Percentiles rank a stretch among this genome's conserved stretches.
phyloP scores from a whole-genome alignment of 169 alveolate genomes.

The Plasmodium coatneyi region DNA sequence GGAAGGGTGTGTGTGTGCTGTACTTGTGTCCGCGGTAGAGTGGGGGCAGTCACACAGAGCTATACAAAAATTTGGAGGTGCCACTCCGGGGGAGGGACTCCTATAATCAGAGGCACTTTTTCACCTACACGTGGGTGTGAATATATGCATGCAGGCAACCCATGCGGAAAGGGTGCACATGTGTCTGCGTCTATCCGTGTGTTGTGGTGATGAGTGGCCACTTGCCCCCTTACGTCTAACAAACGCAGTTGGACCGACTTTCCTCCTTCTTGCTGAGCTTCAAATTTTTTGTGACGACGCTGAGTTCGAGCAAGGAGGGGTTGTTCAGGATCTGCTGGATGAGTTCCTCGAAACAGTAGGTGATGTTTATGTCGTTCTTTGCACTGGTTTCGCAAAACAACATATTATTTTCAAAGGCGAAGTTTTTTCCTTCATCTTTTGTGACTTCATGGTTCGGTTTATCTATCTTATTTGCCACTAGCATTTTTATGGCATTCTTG shows the following conservation, averaged over 20 bases:
- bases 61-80: not conserved
- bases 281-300: slow-evolving; percentile 39
- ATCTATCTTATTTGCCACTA: slow-evolving; percentile 78
- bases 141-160: not conserved
- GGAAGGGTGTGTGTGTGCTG: not conserved
- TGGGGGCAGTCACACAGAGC: not conserved
- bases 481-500: slow-evolving; percentile 73
- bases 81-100: not conserved
- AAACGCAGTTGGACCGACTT: slow-evolving; percentile 13
- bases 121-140: not conserved
- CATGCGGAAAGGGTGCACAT: not conserved
- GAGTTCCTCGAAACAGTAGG: slow-evolving; percentile 37
- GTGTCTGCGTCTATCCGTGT: not conserved
- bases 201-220: not conserved
- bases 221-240: not conserved
- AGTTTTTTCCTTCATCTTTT: slow-evolving; percentile 68
- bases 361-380: slow-evolving; percentile 56
- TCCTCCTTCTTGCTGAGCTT: slow-evolving; percentile 46
- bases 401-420: slow-evolving; percentile 70
- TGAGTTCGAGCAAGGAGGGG: slow-evolving; percentile 37
- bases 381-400: slow-evolving; percentile 75
- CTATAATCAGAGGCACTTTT: not conserved
- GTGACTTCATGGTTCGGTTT: slow-evolving; percentile 65
- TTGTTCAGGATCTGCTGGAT: slow-evolving; percentile 40
- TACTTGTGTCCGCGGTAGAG: not conserved